phyloP scores from a whole-genome alignment of 768 basidiomycete genomes.

The Crucibulum laeve region DNA sequence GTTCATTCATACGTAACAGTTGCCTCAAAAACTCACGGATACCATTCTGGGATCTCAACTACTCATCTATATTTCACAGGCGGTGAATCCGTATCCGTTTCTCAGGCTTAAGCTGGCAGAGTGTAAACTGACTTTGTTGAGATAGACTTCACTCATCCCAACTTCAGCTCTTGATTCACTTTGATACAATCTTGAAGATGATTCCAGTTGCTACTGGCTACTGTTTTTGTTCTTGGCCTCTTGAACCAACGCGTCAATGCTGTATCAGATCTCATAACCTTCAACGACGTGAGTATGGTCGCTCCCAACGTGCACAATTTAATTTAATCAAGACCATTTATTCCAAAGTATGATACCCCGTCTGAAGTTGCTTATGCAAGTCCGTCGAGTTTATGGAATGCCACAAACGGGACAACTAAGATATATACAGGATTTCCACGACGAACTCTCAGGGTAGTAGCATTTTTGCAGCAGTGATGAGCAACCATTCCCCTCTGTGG shows the following conservation, averaged over 20 bases:
- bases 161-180: no score
- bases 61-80: no score
- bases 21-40: no score
- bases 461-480: conserved; percentile 25
- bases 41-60: no score
- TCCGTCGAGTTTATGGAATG: not conserved
- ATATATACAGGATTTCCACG: conserved; percentile 14
- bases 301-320: not conserved
- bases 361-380: conserved; percentile 7
- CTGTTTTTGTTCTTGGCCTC: not conserved
- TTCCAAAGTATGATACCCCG: conserved; percentile 9
- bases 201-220: not conserved
- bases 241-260: conserved; percentile 8
- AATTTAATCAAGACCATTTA: not conserved
- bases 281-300: conserved; percentile 10
- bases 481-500: conserved; percentile 26
- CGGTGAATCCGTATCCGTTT: no score
- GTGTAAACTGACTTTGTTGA: no score
- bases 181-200: not conserved
- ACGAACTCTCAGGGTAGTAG: conserved; percentile 22
- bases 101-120: no score
- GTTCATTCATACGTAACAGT: no score
- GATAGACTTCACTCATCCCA: conserved; percentile 28
- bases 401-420: not conserved
- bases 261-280: conserved; percentile 15